Evolutionary conservation across 2,329 filamentous ascomycete species (phyloP).

Genomic region (Hypoxylon sp.): DNA sequence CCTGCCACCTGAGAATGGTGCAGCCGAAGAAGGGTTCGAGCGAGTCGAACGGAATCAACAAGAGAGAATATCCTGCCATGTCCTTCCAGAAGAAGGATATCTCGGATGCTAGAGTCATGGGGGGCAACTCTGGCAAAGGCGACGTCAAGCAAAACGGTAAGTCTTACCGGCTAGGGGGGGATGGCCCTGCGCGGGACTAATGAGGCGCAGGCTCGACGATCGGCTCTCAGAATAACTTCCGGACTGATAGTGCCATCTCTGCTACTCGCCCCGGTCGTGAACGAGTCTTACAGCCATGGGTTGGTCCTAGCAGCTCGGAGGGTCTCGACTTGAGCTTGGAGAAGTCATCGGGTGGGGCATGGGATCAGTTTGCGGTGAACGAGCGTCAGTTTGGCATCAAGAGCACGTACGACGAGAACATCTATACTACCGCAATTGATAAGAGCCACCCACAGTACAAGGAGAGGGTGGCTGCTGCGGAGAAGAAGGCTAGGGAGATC

Average conservation of each 20-base stretch:
- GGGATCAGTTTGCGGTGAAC: slow-evolving; percentile 97
- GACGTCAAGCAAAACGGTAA: slow-evolving; percentile 61
- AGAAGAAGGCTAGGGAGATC: slow-evolving; percentile 90
- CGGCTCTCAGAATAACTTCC: slow-evolving; percentile 86
- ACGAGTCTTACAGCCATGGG: slow-evolving; percentile 85
- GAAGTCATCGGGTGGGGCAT: slow-evolving; percentile 66
- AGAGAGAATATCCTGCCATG: slow-evolving; percentile 52
- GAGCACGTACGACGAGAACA: slow-evolving; percentile 92
- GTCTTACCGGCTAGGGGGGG: slow-evolving; percentile 18
- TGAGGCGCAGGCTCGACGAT: slow-evolving; percentile 70
- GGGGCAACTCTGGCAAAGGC: slow-evolving; percentile 53
- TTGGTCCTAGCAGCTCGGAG: slow-evolving; percentile 73
- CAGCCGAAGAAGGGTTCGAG: slow-evolving; percentile 53
- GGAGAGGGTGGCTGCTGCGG: slow-evolving; percentile 82
- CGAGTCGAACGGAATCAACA: slow-evolving; percentile 53
- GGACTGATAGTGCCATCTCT: slow-evolving; percentile 91
- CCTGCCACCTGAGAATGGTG: slow-evolving; percentile 55
- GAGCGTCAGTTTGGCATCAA: slow-evolving; percentile 88
- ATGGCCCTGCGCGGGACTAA: slow-evolving; percentile 20
- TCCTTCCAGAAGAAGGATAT: slow-evolving; percentile 54
- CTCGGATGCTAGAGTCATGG: slow-evolving; percentile 49
- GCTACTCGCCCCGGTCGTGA: slow-evolving; percentile 78
- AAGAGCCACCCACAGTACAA: slow-evolving; percentile 86
- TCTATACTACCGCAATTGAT: slow-evolving; percentile 94
- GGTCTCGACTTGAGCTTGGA: slow-evolving; percentile 81